Base-by-base conservation (phyloP, 441 rosid genomes). In the Gossypium laxum region DNA sequence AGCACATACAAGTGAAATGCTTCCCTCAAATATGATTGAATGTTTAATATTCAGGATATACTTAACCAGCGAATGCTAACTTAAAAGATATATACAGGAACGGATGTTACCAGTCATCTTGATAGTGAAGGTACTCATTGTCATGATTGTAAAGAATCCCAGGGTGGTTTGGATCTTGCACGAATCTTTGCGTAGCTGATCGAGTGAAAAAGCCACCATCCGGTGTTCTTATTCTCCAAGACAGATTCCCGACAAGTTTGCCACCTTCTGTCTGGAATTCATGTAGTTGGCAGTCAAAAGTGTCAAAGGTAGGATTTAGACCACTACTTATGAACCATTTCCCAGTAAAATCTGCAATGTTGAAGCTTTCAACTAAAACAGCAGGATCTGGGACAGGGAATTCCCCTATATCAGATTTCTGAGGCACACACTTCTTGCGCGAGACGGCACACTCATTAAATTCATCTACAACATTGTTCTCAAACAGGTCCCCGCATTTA, bases 391-490 rank as follows among this genome's bases (percentile, higher is more conserved):
- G 98, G 32, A 81, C 90, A 59, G 93, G 88, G 73, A 94, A 94
- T 30, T 90, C 96, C 54, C 98, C 96, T 2, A 89, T 75, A 67
- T 94, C 97, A 63, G 96, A 89, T 84, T 94, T 94, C 76, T 1
- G 75, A 15, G 97, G 97, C 11, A 91, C 97, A 62, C 96, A 91
- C 73, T 91, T 94, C 81, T 90, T 91, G 66, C 96, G 77, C 7
- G 98, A 83, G 70, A 94, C 96, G 15, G 97, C 97, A 76, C 97
- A 91, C 72, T 90, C 96, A 21, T 91, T 93, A 85, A 93, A 93
- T 78, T 91, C 85, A 65, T 94, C 97, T 70, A 94, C 98, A 21
- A 87, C 91, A 14, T 76, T 87, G 76, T 93, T 93, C 66, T 75
- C 96, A 75, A 93, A 88, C 14, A 91, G 87, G 76, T 93, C 97